Evolutionary conservation across 192 early-diverging fungal genomes (phyloP).

Genomic region (Podochytrium sp.): DNA sequence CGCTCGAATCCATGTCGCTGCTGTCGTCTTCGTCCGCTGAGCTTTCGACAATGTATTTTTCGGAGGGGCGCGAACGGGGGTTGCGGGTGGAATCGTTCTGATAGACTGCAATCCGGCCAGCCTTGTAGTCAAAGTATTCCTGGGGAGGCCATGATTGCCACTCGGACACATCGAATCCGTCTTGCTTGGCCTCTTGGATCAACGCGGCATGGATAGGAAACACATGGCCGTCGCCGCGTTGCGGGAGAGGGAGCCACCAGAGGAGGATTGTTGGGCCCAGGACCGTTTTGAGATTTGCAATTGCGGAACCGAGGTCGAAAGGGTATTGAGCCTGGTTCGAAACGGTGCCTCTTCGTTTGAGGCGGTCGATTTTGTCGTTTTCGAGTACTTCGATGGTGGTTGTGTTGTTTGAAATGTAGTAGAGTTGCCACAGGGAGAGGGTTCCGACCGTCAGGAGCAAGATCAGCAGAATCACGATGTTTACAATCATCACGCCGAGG

Average conservation of each 20-base stretch:
- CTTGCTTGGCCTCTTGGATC: conserved; percentile 1
- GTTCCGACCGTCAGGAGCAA: conserved; percentile 73
- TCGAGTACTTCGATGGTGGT: conserved; percentile 88
- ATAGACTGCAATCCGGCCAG: not conserved
- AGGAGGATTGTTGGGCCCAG: conserved; percentile 66
- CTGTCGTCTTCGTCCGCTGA: conserved; percentile 13
- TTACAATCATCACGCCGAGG: conserved; percentile 74
- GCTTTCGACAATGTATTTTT: not conserved
- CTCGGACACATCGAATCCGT: not conserved
- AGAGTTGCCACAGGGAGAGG: conserved; percentile 73
- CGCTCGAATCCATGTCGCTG: not conserved
- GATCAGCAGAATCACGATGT: conserved; percentile 70
- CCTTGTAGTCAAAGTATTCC: conserved; percentile 61
- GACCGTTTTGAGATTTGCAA: conserved; percentile 74
- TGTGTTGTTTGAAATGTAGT: conserved; percentile 68
- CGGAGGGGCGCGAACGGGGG: not conserved
- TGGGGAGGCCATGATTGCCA: conserved; percentile 78
- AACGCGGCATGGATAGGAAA: conserved; percentile 56
- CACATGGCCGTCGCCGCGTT: conserved; percentile 65
- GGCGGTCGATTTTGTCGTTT: conserved; percentile 66
- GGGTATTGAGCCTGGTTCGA: conserved; percentile 66
- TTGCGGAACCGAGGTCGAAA: conserved; percentile 73
- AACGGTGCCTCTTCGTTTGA: conserved; percentile 67
- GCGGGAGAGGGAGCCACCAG: conserved; percentile 76
- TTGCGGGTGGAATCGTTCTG: conserved; percentile 10